These are phyloP conservation scores for Fusarium ramigenum DNA, from an alignment of 2,329 filamentous ascomycete species.

Conservation along the genomic window DNA sequence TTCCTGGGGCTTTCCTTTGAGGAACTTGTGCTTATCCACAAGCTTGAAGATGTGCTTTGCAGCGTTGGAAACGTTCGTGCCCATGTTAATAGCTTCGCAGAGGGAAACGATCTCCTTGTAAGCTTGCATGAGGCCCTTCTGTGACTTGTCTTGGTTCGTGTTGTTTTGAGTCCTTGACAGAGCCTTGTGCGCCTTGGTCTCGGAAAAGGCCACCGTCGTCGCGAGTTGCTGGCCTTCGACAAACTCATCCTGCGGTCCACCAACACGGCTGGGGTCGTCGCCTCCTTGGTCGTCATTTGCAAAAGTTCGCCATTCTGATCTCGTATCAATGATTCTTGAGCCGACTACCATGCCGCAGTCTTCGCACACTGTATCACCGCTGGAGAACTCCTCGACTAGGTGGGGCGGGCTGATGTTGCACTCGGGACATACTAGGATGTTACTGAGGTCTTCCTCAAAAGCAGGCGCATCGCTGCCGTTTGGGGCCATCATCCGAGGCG, in stretches of 20 bases:
- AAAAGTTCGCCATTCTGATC: constrained; percentile 98
- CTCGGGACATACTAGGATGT: constrained; percentile 86
- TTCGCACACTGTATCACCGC: constrained; percentile 90
- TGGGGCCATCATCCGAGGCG: constrained; percentile 58
- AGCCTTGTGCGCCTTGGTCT: constrained; percentile 75
- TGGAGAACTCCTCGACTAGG: constrained; percentile 90
- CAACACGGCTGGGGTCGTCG: constrained; percentile 97
- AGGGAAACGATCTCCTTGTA: constrained; percentile 89
- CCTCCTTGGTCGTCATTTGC: constrained; percentile 97
- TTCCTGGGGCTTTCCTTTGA: constrained; percentile 95
- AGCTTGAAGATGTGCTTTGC: constrained; percentile 97
- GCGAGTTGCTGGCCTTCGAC: constrained; percentile 90
- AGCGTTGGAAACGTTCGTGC: constrained; percentile 82
- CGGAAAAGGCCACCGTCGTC: constrained; percentile 86
- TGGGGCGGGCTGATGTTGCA: constrained; percentile 94
- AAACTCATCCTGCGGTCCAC: constrained; percentile 89
- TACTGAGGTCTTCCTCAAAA: constrained; percentile 87
- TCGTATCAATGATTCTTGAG: constrained; percentile 91
- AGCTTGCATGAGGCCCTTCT: constrained; percentile 82
- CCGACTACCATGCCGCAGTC: constrained; percentile 92
- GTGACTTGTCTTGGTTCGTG: constrained; percentile 83
- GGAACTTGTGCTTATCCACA: constrained; percentile 88
- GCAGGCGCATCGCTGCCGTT: constrained; percentile 47
- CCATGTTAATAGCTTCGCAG: constrained; percentile 85
- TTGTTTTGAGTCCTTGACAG: constrained; percentile 88